Conservation (phyloP, 192 early-diverging fungal species). For the Glomus cerebriforme region DNA sequence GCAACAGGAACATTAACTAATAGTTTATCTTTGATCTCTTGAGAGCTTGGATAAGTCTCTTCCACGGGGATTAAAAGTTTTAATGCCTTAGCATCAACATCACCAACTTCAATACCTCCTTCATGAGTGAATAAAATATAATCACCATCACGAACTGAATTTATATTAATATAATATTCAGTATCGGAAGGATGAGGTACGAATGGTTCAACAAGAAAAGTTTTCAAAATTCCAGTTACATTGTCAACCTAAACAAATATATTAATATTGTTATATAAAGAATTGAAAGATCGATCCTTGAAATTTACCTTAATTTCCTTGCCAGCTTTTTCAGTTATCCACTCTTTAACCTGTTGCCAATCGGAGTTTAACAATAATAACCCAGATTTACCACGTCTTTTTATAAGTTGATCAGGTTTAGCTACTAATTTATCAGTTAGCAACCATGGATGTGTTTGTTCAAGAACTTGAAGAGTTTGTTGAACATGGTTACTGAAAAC, state of each 20-base stretch:
- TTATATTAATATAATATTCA: conserved; percentile 98
- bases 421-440: conserved; percentile 82
- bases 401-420: conserved; percentile 99
- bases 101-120: conserved; percentile 97
- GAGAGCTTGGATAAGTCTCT: conserved; percentile 68
- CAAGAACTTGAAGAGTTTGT: conserved; percentile 58
- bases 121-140: conserved; percentile 97
- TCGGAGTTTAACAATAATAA: conserved; percentile 89
- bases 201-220: conserved; percentile 95
- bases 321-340: conserved; percentile 91
- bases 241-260: conserved; percentile 66
- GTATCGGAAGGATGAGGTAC: conserved; percentile 87
- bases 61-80: conserved; percentile 83
- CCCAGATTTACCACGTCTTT: conserved; percentile 96
- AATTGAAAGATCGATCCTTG: neutral
- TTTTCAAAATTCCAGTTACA: conserved; percentile 85
- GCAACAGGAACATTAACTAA: conserved; percentile 68
- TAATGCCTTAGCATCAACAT: conserved; percentile 96
- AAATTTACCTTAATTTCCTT: conserved; percentile 72
- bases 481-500: conserved; percentile 67
- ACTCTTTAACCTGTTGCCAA: conserved; percentile 84
- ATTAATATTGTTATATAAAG: neutral
- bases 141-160: conserved; percentile 94
- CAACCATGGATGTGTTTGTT: conserved; percentile 86
- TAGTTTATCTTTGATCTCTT: conserved; percentile 66